phyloP scores from a whole-genome alignment of 2,329 filamentous ascomycete genomes.

The Thelonectria discophora region DNA sequence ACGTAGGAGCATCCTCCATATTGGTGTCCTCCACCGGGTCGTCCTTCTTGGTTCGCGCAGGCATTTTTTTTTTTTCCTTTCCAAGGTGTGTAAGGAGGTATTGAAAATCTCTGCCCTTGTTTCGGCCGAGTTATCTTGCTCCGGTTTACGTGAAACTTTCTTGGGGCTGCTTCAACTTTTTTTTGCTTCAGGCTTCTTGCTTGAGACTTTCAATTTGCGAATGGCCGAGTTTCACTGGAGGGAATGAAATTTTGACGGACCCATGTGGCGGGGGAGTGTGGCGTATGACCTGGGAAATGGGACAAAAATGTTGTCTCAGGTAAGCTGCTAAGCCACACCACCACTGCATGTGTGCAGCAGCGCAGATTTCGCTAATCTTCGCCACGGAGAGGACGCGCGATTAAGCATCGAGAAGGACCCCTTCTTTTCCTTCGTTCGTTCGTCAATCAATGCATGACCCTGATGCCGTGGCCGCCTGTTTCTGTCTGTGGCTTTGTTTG shows the following conservation, averaged over 20 bases:
- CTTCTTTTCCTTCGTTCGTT: too few relatives aligned
- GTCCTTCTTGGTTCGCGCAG: constrained; percentile 51
- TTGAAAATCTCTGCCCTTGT: background rate
- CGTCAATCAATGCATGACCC: too few relatives aligned
- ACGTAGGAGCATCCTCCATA: constrained; percentile 58
- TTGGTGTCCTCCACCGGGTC: constrained; percentile 47
- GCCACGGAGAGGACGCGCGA: too few relatives aligned
- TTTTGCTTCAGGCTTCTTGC: constrained; percentile 5
- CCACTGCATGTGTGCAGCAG: too few relatives aligned
- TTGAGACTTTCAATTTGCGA: constrained; percentile 3
- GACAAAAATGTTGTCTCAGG: too few relatives aligned
- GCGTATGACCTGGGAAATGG: background rate
- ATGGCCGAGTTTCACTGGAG: background rate
- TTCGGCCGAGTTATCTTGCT: constrained; percentile 2
- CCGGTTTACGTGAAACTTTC: background rate
- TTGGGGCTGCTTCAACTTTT: constrained; percentile 4
- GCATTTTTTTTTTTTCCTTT: constrained; percentile 49
- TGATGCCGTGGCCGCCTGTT: too few relatives aligned
- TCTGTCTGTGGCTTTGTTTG: too few relatives aligned
- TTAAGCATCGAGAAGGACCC: too few relatives aligned
- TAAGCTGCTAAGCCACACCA: constrained; percentile 1
- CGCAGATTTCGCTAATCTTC: constrained; percentile 1
- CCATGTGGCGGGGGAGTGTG: constrained; percentile 15
- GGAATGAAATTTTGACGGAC: constrained; percentile 28
- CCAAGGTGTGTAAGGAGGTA: too few relatives aligned